These are phyloP conservation scores for Raphanus sativus DNA, from an alignment of 345 rosid genomes.

Conservation along the genomic window DNA sequence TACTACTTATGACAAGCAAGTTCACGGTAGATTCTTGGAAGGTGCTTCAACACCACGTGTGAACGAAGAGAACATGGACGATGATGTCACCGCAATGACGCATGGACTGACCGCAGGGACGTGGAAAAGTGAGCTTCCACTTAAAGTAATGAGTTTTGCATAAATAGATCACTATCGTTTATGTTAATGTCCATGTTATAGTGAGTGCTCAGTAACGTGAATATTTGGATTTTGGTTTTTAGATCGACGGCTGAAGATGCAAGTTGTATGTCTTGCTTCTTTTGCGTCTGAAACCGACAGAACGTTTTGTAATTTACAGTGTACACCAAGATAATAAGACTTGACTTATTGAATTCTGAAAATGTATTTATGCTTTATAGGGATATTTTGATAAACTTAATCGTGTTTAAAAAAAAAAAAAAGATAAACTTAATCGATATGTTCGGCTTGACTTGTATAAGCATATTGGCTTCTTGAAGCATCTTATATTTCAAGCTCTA, in stretches of 20 bases:
- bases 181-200: neutral
- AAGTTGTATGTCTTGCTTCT: slow-evolving; percentile 16
- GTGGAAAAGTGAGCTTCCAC: slow-evolving; percentile 15
- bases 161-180: neutral
- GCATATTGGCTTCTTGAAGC: no score
- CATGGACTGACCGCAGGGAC: neutral
- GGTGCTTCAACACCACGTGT: slow-evolving; percentile 47
- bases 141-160: neutral
- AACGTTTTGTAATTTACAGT: slow-evolving; percentile 19
- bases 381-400: neutral
- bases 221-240: neutral
- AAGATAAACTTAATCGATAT: neutral
- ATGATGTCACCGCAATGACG: slow-evolving; percentile 41
- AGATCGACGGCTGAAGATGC: slow-evolving; percentile 23
- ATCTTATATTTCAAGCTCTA: no score
- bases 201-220: neutral
- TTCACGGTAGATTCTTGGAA: slow-evolving; percentile 53
- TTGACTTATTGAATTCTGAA: slow-evolving; percentile 9
- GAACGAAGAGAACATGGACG: neutral
- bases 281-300: slow-evolving; percentile 29
- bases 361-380: neutral
- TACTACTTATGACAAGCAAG: slow-evolving; percentile 28
- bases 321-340: slow-evolving; percentile 4
- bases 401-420: no score
- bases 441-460: neutral